Conservation (phyloP, 208 protist species). For the Leishmania guyanensis region DNA sequence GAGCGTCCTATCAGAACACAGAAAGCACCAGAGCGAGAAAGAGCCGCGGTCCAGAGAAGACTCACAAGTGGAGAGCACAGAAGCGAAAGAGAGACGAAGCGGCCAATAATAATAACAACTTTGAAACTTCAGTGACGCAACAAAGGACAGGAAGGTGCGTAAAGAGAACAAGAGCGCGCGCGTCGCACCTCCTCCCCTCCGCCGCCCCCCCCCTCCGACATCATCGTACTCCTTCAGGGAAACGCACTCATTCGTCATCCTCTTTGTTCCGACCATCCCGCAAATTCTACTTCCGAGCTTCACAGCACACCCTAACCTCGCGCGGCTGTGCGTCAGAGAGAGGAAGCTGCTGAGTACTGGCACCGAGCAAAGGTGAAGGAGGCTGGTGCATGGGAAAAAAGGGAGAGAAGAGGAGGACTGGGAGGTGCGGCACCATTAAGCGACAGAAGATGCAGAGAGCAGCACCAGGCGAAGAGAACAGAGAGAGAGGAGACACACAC, state of each 20-base stretch:
- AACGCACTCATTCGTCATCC: background rate
- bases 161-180: background rate
- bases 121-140: background rate
- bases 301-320: background rate
- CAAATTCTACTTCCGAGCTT: background rate
- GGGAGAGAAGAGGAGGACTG: background rate
- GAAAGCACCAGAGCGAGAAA: background rate
- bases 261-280: background rate
- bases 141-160: background rate
- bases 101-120: background rate
- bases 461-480: background rate
- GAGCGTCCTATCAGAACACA: background rate
- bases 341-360: background rate
- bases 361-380: background rate
- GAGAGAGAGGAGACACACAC: background rate
- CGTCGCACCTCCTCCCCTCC: background rate
- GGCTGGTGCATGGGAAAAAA: background rate
- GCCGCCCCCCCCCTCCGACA: too few species aligned
- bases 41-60: background rate
- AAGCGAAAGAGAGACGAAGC: constrained; percentile 5
- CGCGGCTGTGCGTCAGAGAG: too few species aligned
- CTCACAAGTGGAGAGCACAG: constrained; percentile 3
- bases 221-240: background rate
- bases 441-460: background rate
- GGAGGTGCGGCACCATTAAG: background rate